A percentile compares a stretch with the other conserved stretches of the same genome.
Evolutionary conservation across 139 green algal genomes (phyloP).

Genomic region (Zygnema circumcarinatum): DNA sequence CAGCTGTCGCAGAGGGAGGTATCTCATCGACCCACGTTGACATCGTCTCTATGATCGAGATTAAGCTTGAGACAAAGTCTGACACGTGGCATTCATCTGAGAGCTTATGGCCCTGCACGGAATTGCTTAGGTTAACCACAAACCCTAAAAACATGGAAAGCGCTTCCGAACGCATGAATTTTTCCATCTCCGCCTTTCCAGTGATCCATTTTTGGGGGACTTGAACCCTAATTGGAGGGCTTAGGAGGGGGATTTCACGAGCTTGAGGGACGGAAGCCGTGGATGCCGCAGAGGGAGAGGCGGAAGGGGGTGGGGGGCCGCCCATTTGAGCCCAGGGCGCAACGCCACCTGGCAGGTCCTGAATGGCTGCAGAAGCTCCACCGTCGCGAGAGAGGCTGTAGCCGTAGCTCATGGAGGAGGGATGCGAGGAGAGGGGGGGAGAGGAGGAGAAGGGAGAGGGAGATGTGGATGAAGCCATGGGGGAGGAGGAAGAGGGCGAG

Average conservation of each 20-base stretch:
- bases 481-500: not conserved
- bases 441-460: not conserved
- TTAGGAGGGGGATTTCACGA: conserved; percentile 13
- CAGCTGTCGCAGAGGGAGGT: conserved; percentile 75
- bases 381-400: conserved; percentile 18
- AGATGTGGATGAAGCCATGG: not conserved
- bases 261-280: conserved; percentile 12
- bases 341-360: conserved; percentile 32
- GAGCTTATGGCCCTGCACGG: conserved; percentile 69
- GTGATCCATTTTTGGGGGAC: conserved; percentile 65
- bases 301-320: not conserved
- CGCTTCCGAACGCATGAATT: conserved; percentile 69
- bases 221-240: conserved; percentile 18
- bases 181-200: conserved; percentile 56
- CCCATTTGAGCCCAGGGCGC: conserved; percentile 24
- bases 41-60: conserved; percentile 72
- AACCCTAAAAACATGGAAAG: conserved; percentile 81
- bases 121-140: conserved; percentile 80
- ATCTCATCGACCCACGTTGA: conserved; percentile 78
- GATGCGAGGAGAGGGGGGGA: not conserved
- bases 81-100: conserved; percentile 68
- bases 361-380: not conserved
- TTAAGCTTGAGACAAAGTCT: not conserved
- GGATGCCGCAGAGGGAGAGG: conserved; percentile 15
- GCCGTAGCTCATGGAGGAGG: conserved; percentile 11